Evolutionary conservation across 139 green algal species (phyloP).

Genomic region (Picochlorum sp.): DNA sequence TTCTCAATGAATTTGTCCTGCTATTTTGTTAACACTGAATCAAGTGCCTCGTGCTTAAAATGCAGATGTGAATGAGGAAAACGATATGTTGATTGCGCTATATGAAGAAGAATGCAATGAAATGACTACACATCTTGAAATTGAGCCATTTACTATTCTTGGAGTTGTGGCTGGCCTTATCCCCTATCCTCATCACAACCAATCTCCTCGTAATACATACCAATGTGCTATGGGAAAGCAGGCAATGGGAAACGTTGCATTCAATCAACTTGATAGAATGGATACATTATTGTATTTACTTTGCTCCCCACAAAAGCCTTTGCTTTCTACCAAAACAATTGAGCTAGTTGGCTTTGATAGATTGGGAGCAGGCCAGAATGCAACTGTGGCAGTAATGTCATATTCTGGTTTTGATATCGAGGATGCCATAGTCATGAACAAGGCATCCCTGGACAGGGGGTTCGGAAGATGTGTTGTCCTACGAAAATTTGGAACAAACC

Average conservation of each 20-base stretch:
- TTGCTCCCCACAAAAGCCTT: constrained; percentile 84
- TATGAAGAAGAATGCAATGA: constrained; percentile 56
- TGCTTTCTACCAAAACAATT: constrained; percentile 96
- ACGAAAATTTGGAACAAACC: constrained; percentile 59
- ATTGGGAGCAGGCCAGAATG: constrained; percentile 96
- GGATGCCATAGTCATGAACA: constrained; percentile 99
- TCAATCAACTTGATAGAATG: constrained; percentile 88
- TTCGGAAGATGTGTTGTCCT: constrained; percentile 96
- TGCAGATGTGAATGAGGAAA: constrained; percentile 94
- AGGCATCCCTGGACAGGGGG: constrained; percentile 83
- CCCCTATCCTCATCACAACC: constrained; percentile 98
- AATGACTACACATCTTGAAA: constrained; percentile 90
- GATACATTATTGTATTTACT: constrained; percentile 98
- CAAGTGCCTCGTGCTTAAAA: not conserved
- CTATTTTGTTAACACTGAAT: not conserved
- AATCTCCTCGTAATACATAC: constrained; percentile 98
- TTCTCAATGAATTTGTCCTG: not conserved
- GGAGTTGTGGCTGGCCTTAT: constrained; percentile 96
- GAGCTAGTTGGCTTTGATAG: constrained; percentile 86
- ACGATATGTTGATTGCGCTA: constrained; percentile 84
- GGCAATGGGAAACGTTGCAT: constrained; percentile 97
- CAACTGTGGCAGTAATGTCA: constrained; percentile 93
- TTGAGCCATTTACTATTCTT: constrained; percentile 98
- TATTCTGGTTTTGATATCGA: constrained; percentile 91
- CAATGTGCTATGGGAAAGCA: constrained; percentile 99